Percentiles rank a stretch among this genome's conserved stretches.
phyloP scores from a whole-genome alignment of 208 protist genomes.

The Wallacemonas sp. region DNA sequence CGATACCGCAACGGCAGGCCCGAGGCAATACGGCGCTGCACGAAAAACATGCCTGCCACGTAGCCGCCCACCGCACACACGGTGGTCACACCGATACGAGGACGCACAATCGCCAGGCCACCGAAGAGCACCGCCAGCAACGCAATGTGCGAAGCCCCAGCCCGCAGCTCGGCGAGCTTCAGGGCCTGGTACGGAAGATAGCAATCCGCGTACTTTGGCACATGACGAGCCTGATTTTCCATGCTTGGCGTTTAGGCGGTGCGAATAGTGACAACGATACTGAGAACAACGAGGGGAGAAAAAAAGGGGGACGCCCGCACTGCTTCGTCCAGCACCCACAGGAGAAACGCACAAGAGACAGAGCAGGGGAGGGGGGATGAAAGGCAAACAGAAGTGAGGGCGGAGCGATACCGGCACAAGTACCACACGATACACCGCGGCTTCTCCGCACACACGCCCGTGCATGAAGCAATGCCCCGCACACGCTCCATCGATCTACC shows the following conservation, averaged over 20 bases:
- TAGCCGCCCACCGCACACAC: conserved; percentile 7
- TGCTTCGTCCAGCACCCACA: too few species aligned
- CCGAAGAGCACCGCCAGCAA: conserved; percentile 14
- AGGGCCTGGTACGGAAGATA: conserved; percentile 34
- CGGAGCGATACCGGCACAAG: not conserved
- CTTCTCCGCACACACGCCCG: too few species aligned
- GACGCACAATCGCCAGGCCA: not conserved
- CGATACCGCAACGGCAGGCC: conserved; percentile 32
- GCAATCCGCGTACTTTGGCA: conserved; percentile 22
- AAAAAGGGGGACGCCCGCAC: too few species aligned
- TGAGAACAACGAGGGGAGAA: not conserved
- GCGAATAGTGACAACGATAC: not conserved
- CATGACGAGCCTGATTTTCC: not conserved
- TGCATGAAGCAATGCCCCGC: too few species aligned
- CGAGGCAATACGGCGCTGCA: conserved; percentile 43
- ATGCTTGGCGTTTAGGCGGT: not conserved
- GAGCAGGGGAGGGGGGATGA: conserved; percentile 2
- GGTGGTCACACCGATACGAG: not conserved
- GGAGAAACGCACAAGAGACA: not conserved
- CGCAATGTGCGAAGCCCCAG: conserved; percentile 25
- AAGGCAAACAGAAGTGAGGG: conserved; percentile 12
- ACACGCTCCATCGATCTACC: too few species aligned
- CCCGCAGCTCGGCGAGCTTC: conserved; percentile 30
- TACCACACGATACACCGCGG: too few species aligned
- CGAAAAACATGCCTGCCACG: conserved; percentile 31